Base-by-base conservation (phyloP, 257 asterid genomes). In the Phtheirospermum japonicum region DNA sequence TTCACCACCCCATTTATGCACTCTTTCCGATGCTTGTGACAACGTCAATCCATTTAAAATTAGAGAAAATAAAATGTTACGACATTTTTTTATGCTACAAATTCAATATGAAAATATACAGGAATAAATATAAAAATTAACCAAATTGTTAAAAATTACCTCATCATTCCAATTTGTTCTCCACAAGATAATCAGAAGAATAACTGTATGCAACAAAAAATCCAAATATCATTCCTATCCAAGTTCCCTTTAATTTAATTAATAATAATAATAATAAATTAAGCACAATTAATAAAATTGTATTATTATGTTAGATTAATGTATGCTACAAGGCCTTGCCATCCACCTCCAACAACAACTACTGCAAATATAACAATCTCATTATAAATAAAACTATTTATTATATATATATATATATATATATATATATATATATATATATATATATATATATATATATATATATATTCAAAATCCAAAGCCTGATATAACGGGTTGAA, bases 201-300 rank as follows among this genome's bases (percentile, higher is more conserved):
- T 72, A 30, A 77, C 9, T 18, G 97, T 89, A 74, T 89, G 97
- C 53, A 92, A 74, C n/a, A 75, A 78, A 85, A 4, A 97, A 86
- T 71, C 97, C 99, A 54, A 86, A 77, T 62, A 92, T 92, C 99
- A 92, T 92, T 34, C 99, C 99, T 77, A 92, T 86, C 99, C 97
- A 89, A 50, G 86, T 82, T 36, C 97, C 96, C 96, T 92, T 76
- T 58, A 33, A 33, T 11, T 59, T 26, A 2, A 66, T 32, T 16
- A 17, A 20, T 9, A 23, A 13, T 18, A 7, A 3, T 6, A 39
- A 30, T n/a, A 9, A 45, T 30, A 1, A 32, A n/a, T n/a, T 2
- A 7, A 6, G 23, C 8, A 30, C n/a, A n/a, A n/a, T n/a, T n/a
- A n/a, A n/a, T n/a, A n/a, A n/a, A n/a, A n/a, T n/a, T n/a, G n/a